These are phyloP conservation scores for Aureobasidium sp. DNA, from an alignment of 2,329 filamentous ascomycete genomes.

Conservation along the genomic window DNA sequence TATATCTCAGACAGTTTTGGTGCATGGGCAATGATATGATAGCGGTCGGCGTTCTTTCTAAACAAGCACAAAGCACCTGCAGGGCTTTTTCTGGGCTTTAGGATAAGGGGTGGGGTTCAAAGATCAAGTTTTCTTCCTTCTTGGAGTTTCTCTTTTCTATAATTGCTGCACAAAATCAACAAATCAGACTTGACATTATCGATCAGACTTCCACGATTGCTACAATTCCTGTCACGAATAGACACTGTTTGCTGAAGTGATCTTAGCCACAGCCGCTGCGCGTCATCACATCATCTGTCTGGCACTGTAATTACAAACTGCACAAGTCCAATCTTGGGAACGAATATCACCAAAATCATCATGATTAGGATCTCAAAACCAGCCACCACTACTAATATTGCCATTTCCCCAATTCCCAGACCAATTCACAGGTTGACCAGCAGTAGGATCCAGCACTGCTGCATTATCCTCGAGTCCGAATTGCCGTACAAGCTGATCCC, in stretches of 20 bases:
- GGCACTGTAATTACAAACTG: too few relatives aligned
- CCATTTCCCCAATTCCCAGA: slow-evolving; percentile 17
- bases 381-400: neutral
- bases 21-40: neutral
- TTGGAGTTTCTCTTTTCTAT: neutral
- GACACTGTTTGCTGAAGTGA: too few relatives aligned
- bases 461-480: slow-evolving; percentile 36
- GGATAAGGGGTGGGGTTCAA: neutral
- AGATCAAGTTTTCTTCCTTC: neutral
- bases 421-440: slow-evolving; percentile 7
- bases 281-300: too few relatives aligned
- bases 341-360: too few relatives aligned
- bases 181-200: too few relatives aligned
- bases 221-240: too few relatives aligned
- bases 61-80: neutral
- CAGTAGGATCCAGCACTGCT: neutral
- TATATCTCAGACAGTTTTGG: neutral
- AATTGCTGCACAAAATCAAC: neutral
- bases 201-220: too few relatives aligned
- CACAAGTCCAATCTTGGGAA: too few relatives aligned
- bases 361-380: neutral
- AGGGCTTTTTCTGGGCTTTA: neutral
- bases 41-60: neutral
- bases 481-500: slow-evolving; percentile 40
- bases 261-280: too few relatives aligned